Conservation (phyloP, 192 early-diverging fungal species). For the Funneliformis geosporum region DNA sequence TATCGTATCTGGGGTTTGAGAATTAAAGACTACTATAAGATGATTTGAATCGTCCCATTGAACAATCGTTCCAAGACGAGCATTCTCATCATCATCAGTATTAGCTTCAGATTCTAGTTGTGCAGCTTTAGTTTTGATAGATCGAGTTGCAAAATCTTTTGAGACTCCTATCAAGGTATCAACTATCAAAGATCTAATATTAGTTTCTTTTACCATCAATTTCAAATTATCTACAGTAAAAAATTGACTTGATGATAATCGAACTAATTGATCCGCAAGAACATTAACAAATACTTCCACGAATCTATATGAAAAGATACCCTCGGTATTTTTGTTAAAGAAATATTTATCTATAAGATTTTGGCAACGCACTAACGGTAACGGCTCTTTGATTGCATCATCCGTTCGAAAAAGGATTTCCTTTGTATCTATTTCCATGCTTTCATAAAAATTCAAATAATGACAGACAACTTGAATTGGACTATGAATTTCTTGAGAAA, state of each 20-base stretch:
- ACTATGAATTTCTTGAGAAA: conserved; percentile 15
- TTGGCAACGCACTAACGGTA: conserved; percentile 3
- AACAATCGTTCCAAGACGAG: background rate
- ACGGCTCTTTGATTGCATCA: background rate
- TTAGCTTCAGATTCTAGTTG: background rate
- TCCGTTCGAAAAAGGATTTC: conserved; percentile 8
- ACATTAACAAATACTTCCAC: conserved; percentile 35
- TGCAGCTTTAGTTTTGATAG: background rate
- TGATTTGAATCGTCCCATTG: background rate
- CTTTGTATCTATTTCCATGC: background rate
- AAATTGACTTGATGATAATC: conserved; percentile 31
- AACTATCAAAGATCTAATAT: conserved; percentile 25
- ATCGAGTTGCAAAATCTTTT: conserved; percentile 19
- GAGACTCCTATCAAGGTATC: conserved; percentile 18
- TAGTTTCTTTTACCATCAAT: conserved; percentile 21
- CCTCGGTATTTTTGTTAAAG: conserved; percentile 1
- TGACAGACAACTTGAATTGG: conserved; percentile 29
- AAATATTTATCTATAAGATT: conserved; percentile 27
- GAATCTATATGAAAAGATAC: conserved; percentile 30
- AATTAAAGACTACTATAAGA: conserved; percentile 23
- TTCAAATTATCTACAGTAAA: conserved; percentile 30
- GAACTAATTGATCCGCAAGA: conserved; percentile 35
- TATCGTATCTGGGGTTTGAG: background rate
- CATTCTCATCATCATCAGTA: background rate
- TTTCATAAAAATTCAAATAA: conserved; percentile 21